Base-by-base conservation (phyloP, 495 filamentous ascomycete genomes). In the Talaromyces liani region DNA sequence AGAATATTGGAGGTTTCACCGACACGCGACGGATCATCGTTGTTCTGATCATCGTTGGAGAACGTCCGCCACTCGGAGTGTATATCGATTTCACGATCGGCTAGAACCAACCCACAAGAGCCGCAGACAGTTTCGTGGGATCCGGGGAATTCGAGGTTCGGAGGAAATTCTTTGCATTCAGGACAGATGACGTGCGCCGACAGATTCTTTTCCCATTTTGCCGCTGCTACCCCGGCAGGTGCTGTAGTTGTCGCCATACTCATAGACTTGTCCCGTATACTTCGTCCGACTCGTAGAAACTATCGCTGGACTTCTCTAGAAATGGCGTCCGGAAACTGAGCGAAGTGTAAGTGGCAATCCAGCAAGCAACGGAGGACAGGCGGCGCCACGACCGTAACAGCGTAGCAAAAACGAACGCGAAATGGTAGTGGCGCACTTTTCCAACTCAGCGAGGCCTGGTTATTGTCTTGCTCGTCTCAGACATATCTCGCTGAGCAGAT, bases 61-160 rank as follows among this genome's bases (percentile, higher is more conserved):
- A 98, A 98, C 7, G 95, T 98, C 69, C 94, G 91, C 94, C 94
- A 98, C 79, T 98, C 94, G 58, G 92, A 96, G 58, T 95, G 88
- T 64, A 91, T 92, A 69, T 98, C 94, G 61, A 98, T 91, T 68
- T 94, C 90, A 64, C 92, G 88, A 71, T 93, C 90, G 58, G 88
- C 88, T 36, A 98, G 80, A 12, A 98, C 94, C n/a, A 97, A 75
- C 24, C 94, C 94, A 68, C 94, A 98, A 22, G 88, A 91, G 16
- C 80, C 89, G 73, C 94, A 98, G 57, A 98, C 91, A 69, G 92
- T 90, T 74, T 98, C 93, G 56, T 96, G 94, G 12, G 86, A 88
- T 4, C 92, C 88, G 69, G 91, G 93, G 69, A 97, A 94, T 72
- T 97, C 94, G n/a, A 98, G 81, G 65, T 97, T 91, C 0, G 94